These are phyloP conservation scores for Magnolia kwangsiensis DNA, from an alignment of 164 flowering plant genomes.

Conservation along the genomic window DNA sequence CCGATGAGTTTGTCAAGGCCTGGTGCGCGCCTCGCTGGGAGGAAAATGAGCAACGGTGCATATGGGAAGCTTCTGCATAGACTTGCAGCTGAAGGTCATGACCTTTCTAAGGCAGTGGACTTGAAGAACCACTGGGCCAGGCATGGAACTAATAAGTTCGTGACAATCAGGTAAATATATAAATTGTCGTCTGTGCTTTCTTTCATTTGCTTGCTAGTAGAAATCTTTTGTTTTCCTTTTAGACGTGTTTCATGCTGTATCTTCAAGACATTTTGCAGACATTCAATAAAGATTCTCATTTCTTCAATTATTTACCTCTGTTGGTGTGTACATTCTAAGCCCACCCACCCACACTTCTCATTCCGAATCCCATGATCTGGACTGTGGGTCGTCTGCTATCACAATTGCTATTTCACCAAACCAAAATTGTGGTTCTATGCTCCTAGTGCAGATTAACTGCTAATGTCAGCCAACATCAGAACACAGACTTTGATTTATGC, in stretches of 20 bases:
- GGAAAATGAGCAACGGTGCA: constrained; percentile 65
- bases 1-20: constrained; percentile 52
- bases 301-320: too few species aligned
- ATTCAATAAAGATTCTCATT: constrained; percentile 6
- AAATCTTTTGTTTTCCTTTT: constrained; percentile 3
- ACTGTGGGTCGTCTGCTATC: too few species aligned
- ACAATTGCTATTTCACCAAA: too few species aligned
- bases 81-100: constrained; percentile 43
- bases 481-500: too few species aligned
- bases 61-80: constrained; percentile 43
- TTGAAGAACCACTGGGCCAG: constrained; percentile 59
- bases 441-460: too few species aligned
- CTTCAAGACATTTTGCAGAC: constrained; percentile 4
- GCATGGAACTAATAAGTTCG: constrained; percentile 60
- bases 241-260: constrained; percentile 1
- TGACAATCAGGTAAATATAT: constrained; percentile 38
- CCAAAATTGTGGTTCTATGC: too few species aligned
- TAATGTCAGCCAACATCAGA: too few species aligned
- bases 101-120: constrained; percentile 43
- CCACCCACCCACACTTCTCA: too few species aligned
- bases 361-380: too few species aligned
- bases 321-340: too few species aligned
- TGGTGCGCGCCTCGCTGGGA: constrained; percentile 46
- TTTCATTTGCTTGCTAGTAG: not conserved
- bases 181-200: not conserved